Evolutionary conservation across 2,329 filamentous ascomycete species (phyloP).

Genomic region (Aspergillus sergii): DNA sequence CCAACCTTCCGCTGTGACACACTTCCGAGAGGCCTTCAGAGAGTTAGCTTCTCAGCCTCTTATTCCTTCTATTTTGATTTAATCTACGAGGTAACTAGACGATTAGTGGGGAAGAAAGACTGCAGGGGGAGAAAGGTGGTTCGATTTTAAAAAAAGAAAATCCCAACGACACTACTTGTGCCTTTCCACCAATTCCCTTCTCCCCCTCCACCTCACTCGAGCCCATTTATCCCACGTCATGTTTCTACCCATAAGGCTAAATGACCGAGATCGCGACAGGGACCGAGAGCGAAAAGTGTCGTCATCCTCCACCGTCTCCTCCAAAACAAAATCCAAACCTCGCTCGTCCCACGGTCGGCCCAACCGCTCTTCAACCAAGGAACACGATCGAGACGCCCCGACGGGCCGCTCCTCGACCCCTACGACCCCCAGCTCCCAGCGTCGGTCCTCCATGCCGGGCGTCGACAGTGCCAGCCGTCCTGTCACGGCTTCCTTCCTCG

Average conservation of each 20-base stretch:
- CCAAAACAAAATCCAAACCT: constrained; percentile 32
- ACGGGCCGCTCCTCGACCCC: constrained; percentile 34
- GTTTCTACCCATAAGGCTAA: constrained; percentile 42
- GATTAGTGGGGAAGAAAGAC: constrained; percentile 9
- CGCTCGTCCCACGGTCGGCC: constrained; percentile 35
- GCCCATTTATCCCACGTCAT: constrained; percentile 32
- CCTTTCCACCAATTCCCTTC: constrained; percentile 17
- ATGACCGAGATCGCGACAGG: constrained; percentile 38
- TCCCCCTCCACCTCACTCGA: constrained; percentile 28
- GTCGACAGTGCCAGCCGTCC: constrained; percentile 40
- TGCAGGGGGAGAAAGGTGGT: constrained; percentile 10
- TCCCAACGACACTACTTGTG: constrained; percentile 11
- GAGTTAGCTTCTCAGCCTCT: constrained; percentile 2
- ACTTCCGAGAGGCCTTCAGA: constrained; percentile 10
- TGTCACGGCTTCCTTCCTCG: constrained; percentile 42
- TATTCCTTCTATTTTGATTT: constrained; percentile 2
- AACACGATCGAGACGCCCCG: constrained; percentile 31
- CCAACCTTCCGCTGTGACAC: constrained; percentile 9
- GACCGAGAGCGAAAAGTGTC: constrained; percentile 30
- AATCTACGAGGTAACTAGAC: constrained; percentile 29
- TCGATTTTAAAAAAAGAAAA: constrained; percentile 11
- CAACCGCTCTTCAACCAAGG: constrained; percentile 38
- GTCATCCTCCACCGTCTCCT: constrained; percentile 27
- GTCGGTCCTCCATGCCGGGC: constrained; percentile 57
- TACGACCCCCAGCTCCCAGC: constrained; percentile 27